A percentile compares a stretch with the other conserved stretches of the same genome.
phyloP scores from a whole-genome alignment of 352 stramenopile species.

The Phytophthora colocasiae region DNA sequence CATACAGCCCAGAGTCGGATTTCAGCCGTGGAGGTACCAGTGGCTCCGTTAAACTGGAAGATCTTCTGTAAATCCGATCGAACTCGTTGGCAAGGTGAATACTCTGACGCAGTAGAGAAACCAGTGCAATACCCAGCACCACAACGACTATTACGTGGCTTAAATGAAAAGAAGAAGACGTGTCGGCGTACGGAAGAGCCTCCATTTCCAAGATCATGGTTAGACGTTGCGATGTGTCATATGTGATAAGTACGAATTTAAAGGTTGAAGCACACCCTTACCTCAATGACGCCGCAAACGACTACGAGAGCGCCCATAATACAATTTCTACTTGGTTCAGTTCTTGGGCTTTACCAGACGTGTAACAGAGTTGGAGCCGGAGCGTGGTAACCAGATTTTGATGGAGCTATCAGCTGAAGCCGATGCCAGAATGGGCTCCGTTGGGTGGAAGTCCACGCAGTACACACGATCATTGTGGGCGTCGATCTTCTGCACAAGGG shows the following conservation, averaged over 20 bases:
- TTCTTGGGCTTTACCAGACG: slow-evolving; percentile 72
- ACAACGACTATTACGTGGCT: not conserved
- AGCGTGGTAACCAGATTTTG: slow-evolving; percentile 88
- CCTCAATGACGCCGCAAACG: too few species aligned
- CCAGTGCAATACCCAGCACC: not conserved
- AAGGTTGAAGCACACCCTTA: not conserved
- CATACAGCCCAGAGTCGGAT: slow-evolving; percentile 13
- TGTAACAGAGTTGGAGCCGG: slow-evolving; percentile 44
- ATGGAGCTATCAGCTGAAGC: slow-evolving; percentile 87
- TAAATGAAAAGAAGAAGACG: not conserved
- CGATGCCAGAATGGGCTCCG: slow-evolving; percentile 84
- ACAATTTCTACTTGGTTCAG: slow-evolving; percentile 35
- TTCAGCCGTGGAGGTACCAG: slow-evolving; percentile 21
- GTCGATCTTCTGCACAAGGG: slow-evolving; percentile 85
- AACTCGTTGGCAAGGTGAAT: not conserved
- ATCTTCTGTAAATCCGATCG: slow-evolving; percentile 8
- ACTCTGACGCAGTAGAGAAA: slow-evolving; percentile 17
- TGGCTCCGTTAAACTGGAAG: slow-evolving; percentile 20
- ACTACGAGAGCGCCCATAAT: slow-evolving; percentile 23
- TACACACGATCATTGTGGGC: slow-evolving; percentile 91
- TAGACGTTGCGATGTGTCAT: too few species aligned
- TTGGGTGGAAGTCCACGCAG: slow-evolving; percentile 89
- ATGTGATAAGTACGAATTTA: slow-evolving; percentile 1
- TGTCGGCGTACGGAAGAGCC: too few species aligned
- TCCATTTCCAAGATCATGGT: not conserved